These are phyloP conservation scores for Proliferodiscus dingleyae DNA, from an alignment of 2,329 filamentous ascomycete species.

Conservation along the genomic window DNA sequence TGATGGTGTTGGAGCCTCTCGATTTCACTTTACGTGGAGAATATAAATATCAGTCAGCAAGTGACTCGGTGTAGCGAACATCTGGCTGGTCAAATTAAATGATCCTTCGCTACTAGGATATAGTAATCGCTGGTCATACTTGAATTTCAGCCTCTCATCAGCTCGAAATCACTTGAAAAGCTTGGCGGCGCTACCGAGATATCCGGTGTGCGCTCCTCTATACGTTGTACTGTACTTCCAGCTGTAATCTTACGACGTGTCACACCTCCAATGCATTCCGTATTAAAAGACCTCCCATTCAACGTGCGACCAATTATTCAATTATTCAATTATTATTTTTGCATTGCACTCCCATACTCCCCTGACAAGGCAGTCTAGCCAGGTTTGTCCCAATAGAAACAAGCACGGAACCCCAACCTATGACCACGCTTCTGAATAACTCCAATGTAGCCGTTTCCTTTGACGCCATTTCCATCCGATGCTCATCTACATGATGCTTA, in stretches of 20 bases:
- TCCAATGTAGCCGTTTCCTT: conserved; percentile 1
- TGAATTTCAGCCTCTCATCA: not conserved
- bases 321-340: not conserved
- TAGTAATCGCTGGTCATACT: not conserved
- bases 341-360: not conserved
- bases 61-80: not conserved
- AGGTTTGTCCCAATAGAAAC: not conserved
- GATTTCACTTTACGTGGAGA: too few species aligned
- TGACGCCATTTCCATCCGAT: conserved; percentile 10
- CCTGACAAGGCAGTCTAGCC: not conserved
- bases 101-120: not conserved
- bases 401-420: not conserved
- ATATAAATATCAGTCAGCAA: not conserved
- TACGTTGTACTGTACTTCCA: too few species aligned
- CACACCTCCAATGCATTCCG: too few species aligned
- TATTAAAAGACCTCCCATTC: too few species aligned
- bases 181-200: too few species aligned
- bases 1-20: too few species aligned
- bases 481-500: conserved; percentile 19
- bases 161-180: too few species aligned
- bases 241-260: too few species aligned
- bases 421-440: conserved; percentile 3
- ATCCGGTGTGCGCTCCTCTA: too few species aligned
- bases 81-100: not conserved
- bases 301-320: too few species aligned